Evolutionary conservation across 306 rosid species (phyloP).

Genomic region (Pueraria montana): DNA sequence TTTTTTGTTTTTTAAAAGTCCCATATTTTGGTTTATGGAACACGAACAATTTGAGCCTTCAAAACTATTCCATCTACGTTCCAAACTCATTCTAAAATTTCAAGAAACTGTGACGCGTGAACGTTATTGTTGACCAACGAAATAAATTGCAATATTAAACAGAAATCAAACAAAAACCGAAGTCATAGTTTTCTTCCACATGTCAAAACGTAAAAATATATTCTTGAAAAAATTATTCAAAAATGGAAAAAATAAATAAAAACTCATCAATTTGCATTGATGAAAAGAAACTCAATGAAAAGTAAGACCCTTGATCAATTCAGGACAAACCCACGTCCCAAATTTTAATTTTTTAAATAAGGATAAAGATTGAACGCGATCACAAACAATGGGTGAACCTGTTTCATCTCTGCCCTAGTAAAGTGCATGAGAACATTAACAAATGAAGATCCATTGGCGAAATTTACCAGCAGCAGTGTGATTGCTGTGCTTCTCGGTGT

Average conservation of each 20-base stretch:
- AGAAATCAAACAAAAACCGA: background rate
- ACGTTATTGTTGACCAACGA: background rate
- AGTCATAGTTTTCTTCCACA: background rate
- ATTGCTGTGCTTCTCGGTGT: constrained; percentile 50
- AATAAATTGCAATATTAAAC: background rate
- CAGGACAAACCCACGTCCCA: constrained; percentile 37
- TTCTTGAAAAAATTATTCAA: background rate
- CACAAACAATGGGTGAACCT: constrained; percentile 9
- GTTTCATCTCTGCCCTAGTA: background rate
- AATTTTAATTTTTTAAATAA: background rate
- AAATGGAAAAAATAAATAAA: background rate
- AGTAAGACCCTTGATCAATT: constrained; percentile 26
- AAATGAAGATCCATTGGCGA: constrained; percentile 4
- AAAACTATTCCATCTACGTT: background rate
- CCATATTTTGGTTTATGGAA: background rate
- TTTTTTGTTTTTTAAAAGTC: background rate
- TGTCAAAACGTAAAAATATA: constrained; percentile 28
- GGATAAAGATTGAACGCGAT: background rate
- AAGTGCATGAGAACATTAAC: constrained; percentile 25
- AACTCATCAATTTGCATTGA: background rate
- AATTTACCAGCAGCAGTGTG: constrained; percentile 55
- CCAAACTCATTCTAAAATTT: constrained; percentile 4
- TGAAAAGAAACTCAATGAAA: background rate
- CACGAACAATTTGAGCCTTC: background rate
- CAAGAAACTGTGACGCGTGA: constrained; percentile 1